Percentiles rank a stretch among this genome's conserved stretches.
Evolutionary conservation across 1,284 basidiomycete genomes (phyloP).

Genomic region (Meripilus lineatus): DNA sequence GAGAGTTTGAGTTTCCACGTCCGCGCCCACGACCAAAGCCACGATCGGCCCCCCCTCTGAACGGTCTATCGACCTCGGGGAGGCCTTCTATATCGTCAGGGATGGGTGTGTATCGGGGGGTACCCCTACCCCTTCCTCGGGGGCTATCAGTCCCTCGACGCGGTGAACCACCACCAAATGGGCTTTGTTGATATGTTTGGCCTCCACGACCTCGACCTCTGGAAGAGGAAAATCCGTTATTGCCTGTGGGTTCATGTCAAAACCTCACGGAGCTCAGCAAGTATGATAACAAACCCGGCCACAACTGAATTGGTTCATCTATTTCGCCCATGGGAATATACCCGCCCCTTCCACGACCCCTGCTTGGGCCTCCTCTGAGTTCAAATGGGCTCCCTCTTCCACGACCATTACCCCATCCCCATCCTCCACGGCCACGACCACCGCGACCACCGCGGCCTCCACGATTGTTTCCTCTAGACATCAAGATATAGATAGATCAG

Average conservation of each 20-base stretch:
- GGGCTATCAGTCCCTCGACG: conserved; percentile 10
- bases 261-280: neutral
- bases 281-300: conserved; percentile 12
- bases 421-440: conserved; percentile 19
- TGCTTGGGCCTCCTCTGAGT: conserved; percentile 18
- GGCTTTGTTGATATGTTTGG: neutral
- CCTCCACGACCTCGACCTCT: conserved; percentile 21
- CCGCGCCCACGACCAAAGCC: conserved; percentile 5
- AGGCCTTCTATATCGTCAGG: conserved; percentile 11
- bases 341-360: conserved; percentile 21
- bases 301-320: conserved; percentile 28
- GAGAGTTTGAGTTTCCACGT: conserved; percentile 16
- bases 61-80: neutral
- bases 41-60: neutral
- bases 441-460: conserved; percentile 17
- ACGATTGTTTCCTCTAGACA: conserved; percentile 23
- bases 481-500: conserved; percentile 10
- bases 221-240: conserved; percentile 7
- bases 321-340: conserved; percentile 18
- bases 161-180: conserved; percentile 4
- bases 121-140: conserved; percentile 21
- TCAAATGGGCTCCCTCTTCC: conserved; percentile 9
- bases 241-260: neutral
- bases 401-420: too few species aligned
- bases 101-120: neutral